Conservation (phyloP, 2,329 filamentous ascomycete species). For the Dendrostoma leiphaemia region DNA sequence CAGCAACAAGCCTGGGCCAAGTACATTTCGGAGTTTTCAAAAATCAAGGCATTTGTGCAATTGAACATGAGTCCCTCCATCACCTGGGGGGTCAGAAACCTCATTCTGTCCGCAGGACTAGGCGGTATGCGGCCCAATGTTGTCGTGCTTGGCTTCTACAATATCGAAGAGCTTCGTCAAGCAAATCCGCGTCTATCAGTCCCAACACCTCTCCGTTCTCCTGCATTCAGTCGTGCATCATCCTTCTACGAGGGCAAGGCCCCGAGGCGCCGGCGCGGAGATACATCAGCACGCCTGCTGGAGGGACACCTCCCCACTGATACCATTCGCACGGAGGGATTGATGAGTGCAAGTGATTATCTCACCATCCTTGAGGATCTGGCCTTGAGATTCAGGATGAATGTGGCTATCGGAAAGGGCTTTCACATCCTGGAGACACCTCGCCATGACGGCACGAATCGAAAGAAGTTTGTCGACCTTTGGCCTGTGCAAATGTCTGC, state of each 20-base stretch:
- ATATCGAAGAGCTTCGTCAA: constrained; percentile 69
- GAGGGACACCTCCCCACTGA: constrained; percentile 67
- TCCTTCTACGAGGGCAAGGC: neutral
- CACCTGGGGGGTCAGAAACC: constrained; percentile 81
- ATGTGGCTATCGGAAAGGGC: constrained; percentile 80
- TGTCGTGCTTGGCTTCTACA: constrained; percentile 76
- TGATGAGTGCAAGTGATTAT: constrained; percentile 71
- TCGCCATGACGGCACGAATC: constrained; percentile 51
- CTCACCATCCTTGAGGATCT: constrained; percentile 82
- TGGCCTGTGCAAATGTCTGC: constrained; percentile 96
- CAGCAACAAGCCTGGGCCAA: constrained; percentile 83
- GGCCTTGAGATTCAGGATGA: constrained; percentile 73
- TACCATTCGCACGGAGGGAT: constrained; percentile 63
- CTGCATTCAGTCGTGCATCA: neutral
- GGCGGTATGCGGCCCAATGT: constrained; percentile 91
- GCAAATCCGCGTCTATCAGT: constrained; percentile 1
- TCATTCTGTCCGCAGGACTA: constrained; percentile 76
- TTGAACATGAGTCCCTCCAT: constrained; percentile 78
- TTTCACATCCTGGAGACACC: constrained; percentile 77
- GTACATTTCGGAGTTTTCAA: constrained; percentile 77
- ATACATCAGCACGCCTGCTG: constrained; percentile 55
- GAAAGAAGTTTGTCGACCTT: constrained; percentile 79
- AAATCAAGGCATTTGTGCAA: constrained; percentile 87
- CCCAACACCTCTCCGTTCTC: neutral
- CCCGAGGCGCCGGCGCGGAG: constrained; percentile 41